Percentiles rank a stretch among this genome's conserved stretches.
Conservation (phyloP, 768 basidiomycete species). For the Mycena galopus region DNA sequence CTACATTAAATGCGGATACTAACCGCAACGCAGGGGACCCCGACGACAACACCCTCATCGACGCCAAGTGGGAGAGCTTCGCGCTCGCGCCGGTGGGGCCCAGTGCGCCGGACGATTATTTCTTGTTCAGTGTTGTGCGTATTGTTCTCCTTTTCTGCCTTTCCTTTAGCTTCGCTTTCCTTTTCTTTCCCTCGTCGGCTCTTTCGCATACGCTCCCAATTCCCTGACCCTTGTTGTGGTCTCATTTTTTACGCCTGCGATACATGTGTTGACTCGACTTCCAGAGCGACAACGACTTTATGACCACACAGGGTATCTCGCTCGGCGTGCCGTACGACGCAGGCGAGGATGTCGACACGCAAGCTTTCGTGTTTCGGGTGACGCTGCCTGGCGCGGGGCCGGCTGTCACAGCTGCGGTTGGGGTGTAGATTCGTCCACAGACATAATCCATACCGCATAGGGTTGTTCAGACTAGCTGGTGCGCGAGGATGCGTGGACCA, state of each 20-base stretch:
- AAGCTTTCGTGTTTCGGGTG: slow-evolving; percentile 72
- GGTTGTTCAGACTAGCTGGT: no score
- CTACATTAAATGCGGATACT: neutral
- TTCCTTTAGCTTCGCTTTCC: no score
- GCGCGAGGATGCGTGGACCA: no score
- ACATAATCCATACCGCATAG: no score
- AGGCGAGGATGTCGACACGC: slow-evolving; percentile 69
- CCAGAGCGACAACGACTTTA: slow-evolving; percentile 75
- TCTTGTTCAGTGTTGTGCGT: slow-evolving; percentile 73
- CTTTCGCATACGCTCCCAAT: no score
- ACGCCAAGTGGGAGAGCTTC: slow-evolving; percentile 77
- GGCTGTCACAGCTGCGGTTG: slow-evolving; percentile 18
- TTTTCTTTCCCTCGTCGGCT: neutral
- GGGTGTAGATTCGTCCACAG: neutral
- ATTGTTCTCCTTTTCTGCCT: no score
- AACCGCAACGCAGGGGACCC: slow-evolving; percentile 54
- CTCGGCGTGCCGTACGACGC: slow-evolving; percentile 65
- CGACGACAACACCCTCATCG: slow-evolving; percentile 65
- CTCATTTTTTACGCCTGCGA: no score
- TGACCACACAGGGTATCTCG: slow-evolving; percentile 65
- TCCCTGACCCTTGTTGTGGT: no score
- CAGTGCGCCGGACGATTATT: slow-evolving; percentile 70
- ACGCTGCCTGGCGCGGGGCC: slow-evolving; percentile 59
- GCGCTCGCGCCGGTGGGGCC: slow-evolving; percentile 69
- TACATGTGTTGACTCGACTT: neutral